These are phyloP conservation scores for Schoenoplectus tabernaemontani DNA, from an alignment of 202 grass and related monocot genomes.

Conservation along the genomic window DNA sequence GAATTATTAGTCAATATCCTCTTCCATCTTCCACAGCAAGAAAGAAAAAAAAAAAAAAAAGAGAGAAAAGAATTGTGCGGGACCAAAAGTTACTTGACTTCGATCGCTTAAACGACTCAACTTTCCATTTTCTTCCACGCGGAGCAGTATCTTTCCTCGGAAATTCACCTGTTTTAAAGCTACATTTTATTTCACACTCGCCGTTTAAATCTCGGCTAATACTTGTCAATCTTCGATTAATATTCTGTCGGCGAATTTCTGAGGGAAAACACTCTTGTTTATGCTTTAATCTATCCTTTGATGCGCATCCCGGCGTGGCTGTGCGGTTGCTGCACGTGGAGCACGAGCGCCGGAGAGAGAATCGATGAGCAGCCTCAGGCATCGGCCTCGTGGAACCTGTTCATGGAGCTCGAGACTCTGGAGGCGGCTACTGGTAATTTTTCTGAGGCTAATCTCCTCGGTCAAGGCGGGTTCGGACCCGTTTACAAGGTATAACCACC, in stretches of 20 bases:
- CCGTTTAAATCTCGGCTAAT: background rate
- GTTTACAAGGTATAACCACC: constrained; percentile 49
- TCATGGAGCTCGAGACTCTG: constrained; percentile 55
- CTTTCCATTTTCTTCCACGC: background rate
- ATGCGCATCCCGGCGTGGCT: background rate
- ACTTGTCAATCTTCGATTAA: background rate
- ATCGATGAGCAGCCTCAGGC: constrained; percentile 20
- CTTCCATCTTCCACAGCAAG: background rate
- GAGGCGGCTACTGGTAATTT: constrained; percentile 59
- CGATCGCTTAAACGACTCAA: background rate
- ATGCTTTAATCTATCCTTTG: background rate
- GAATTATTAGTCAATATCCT: background rate
- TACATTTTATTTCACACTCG: background rate
- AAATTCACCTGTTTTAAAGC: background rate
- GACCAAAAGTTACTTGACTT: background rate
- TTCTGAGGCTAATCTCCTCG: constrained; percentile 69
- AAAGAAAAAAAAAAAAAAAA: background rate
- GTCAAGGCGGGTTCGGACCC: constrained; percentile 71
- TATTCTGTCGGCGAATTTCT: background rate
- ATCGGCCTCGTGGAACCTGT: constrained; percentile 41
- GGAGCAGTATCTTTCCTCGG: background rate
- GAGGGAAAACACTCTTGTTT: background rate
- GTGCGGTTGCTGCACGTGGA: background rate
- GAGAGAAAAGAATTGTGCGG: too few species aligned
- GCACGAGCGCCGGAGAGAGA: background rate